Base-by-base conservation (phyloP, 2,329 filamentous ascomycete genomes). In the Monilinia fructicola region DNA sequence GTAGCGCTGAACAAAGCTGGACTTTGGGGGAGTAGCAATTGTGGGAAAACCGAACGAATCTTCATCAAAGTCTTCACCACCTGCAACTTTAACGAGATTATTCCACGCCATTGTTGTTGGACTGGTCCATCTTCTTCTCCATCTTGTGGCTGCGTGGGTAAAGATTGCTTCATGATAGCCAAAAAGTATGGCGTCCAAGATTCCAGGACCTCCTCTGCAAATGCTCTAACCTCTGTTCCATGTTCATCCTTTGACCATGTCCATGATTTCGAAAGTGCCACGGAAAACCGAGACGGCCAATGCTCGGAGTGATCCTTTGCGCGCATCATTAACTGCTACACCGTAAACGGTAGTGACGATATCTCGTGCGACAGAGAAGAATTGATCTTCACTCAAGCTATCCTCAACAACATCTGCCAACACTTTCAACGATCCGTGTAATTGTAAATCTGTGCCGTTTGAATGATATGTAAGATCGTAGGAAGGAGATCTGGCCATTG, bases 191-290 rank as follows among this genome's bases (percentile, higher is more conserved):
- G 92, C 69, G 91, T 89, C 95, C 95, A 99, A 61, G 86, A 85
- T 72, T 83, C 84, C 59, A 98, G 83, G 0, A 92, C 87, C 75
- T 96, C 90, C 69, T 97, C 92, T 64, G 94, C 93, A 77, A 99
- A 99, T 1, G 84, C 84, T 78, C 92, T 95, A 69, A 98, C 92
- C 65, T 91, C 91, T 67, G 85, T 84, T 74, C 91, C 91, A 79
- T 98, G 91, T 72, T 96, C 92, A 72, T 97, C 93, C 82, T 97
- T 97, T 90, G 71, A 98, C 91, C 86, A 97, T 96, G 79, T 98
- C 93, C 80, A 99, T 86, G 66, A 95, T 91, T 76, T 98, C 93
- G 77, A 99, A 96, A 79, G 92, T 97, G 59, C 88, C 88, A 67
- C 92, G 87, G 82, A 98, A 97, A 67, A 97, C 91, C 52, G 90